Evolutionary conservation across 805 yeast species (phyloP), one percentile per base, ranked within the genome.

Genomic region (Metschnikowia colocasiae): DNA sequence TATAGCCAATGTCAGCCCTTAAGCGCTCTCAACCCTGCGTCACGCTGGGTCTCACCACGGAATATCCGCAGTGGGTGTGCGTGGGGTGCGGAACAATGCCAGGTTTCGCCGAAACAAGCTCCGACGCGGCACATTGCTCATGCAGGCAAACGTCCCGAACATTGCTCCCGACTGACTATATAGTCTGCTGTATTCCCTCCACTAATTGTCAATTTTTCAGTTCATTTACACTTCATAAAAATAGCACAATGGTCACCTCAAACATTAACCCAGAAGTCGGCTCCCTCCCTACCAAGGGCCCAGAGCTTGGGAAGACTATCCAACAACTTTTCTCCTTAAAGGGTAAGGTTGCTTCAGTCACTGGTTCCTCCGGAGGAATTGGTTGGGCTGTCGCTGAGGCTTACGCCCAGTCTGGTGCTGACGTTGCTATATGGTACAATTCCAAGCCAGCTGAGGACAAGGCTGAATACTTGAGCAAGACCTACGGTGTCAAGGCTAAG

Each of bases 341-440:
- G 67, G 95, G 94, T 23, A 87, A 86, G 66, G 84, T 83, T 12
- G 94, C 95, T 23, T 80, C 87, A 3, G 79, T 88, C 49, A 85
- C 95, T n/a, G 96, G 96, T 39, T 86, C 88, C 10, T 82, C 91
- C 15, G 75, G 85, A 39, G 96, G 96, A 29, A 87, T 88, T 54
- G 96, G 96, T 13, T 78, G 65, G 56, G 87, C 87, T 4, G 85
- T 86, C 30, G 95, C 95, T 37, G 86, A 81, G 63, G 91, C 89
- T 2, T 87, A 74, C 59, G 85, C 90, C 42, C 92, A 87, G 68
- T 92, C 92, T 3, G 96, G 96, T 43, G 95, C 95, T 8, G 85
- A 85, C 52, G 79, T 89, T 29, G 87, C 87, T 40, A 73, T 83
- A 56, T 81, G 85, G 76, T 72, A 72, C 61, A 72, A 72, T 81